Conservation (phyloP, 2,329 filamentous ascomycete genomes). For the Colletotrichum gigasporum region DNA sequence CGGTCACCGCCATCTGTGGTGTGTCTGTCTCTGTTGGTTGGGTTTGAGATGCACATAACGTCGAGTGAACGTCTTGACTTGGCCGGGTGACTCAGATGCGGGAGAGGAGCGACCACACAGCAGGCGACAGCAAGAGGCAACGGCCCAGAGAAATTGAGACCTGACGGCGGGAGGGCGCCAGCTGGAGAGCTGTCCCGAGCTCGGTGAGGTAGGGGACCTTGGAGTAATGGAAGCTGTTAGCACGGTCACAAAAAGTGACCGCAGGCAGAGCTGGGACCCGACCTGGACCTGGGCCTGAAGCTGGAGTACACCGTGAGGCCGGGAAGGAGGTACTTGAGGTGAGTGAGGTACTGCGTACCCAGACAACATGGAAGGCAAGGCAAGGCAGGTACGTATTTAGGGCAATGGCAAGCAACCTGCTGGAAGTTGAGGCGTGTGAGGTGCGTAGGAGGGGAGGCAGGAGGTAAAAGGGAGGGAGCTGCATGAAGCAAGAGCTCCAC, state of each 20-base stretch:
- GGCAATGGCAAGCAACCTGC: neutral
- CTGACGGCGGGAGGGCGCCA: neutral
- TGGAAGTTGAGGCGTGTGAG: neutral
- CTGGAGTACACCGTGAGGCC: neutral
- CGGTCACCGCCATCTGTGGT: neutral
- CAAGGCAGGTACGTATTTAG: too few relatives aligned
- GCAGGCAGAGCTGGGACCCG: neutral
- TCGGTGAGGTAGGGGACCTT: neutral
- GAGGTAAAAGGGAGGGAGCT: neutral
- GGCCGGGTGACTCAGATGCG: constrained; percentile 8
- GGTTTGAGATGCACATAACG: neutral
- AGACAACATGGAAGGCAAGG: too few relatives aligned
- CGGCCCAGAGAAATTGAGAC: neutral
- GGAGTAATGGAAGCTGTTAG: neutral
- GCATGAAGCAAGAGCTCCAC: constrained; percentile 22
- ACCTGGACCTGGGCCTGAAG: neutral
- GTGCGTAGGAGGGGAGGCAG: neutral
- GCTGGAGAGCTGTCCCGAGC: neutral
- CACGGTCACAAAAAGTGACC: too few relatives aligned
- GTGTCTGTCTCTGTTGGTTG: neutral
- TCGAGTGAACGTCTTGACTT: too few relatives aligned
- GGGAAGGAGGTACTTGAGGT: too few relatives aligned
- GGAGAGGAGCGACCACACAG: neutral
- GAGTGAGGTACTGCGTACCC: too few relatives aligned
- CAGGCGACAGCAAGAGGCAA: neutral